phyloP scores from a whole-genome alignment of 345 rosid species.

The Durio zibethinus region DNA sequence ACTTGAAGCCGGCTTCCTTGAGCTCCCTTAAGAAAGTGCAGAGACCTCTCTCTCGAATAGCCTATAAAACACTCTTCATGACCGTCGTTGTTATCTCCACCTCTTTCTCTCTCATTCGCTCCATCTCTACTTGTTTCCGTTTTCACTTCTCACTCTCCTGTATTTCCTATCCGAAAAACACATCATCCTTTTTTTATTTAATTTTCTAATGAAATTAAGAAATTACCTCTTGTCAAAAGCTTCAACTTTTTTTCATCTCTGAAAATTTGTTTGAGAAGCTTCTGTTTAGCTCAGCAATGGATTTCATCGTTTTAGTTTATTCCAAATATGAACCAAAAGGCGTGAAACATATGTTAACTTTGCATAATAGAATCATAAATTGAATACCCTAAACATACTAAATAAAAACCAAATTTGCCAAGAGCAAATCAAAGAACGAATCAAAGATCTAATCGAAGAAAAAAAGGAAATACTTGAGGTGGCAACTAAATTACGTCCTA shows the following conservation, averaged over 20 bases:
- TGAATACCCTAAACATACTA: background rate
- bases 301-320: too few species aligned
- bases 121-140: background rate
- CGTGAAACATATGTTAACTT: background rate
- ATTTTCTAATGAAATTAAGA: too few species aligned
- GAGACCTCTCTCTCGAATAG: constrained; percentile 72
- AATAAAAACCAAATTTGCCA: constrained; percentile 10
- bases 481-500: constrained; percentile 53
- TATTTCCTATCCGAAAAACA: too few species aligned
- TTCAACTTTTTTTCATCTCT: too few species aligned
- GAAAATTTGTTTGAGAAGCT: too few species aligned
- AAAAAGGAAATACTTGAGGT: constrained; percentile 35
- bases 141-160: background rate
- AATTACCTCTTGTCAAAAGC: too few species aligned
- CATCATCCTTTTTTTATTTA: too few species aligned
- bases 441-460: background rate
- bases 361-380: background rate
- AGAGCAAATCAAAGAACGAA: background rate
- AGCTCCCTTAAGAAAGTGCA: constrained; percentile 59
- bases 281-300: too few species aligned
- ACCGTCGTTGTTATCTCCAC: constrained; percentile 67
- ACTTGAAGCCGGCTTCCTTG: constrained; percentile 76
- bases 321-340: background rate
- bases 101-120: background rate
- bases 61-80: constrained; percentile 57